A percentile compares a stretch with the other conserved stretches of the same genome.
phyloP scores from a whole-genome alignment of 1,284 basidiomycete genomes.

The Blastosporella zonata region DNA sequence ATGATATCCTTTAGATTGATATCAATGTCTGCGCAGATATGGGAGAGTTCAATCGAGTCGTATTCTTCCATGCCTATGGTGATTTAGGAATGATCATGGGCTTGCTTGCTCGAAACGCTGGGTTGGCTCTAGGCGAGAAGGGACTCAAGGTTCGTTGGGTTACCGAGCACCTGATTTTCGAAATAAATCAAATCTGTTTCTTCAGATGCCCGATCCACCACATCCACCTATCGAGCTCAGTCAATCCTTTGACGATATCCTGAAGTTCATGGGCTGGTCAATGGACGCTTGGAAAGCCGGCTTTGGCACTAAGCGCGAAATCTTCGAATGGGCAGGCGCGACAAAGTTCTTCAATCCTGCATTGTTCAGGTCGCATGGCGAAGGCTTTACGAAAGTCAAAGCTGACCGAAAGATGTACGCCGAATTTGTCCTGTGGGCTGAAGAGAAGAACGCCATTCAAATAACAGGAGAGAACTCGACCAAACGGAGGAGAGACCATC shows the following conservation, averaged over 20 bases:
- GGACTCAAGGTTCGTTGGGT: constrained; percentile 52
- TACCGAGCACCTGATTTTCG: not conserved
- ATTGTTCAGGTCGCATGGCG: constrained; percentile 31
- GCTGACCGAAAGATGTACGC: constrained; percentile 55
- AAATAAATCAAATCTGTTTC: not conserved
- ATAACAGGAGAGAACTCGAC: constrained; percentile 8
- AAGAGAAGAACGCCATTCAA: constrained; percentile 16
- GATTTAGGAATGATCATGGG: constrained; percentile 68
- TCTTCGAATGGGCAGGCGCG: constrained; percentile 55
- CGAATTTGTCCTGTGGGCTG: constrained; percentile 52
- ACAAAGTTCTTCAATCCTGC: constrained; percentile 50
- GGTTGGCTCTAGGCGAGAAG: constrained; percentile 46
- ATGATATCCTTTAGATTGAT: constrained; percentile 46
- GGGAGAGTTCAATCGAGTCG: constrained; percentile 45
- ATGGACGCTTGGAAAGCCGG: constrained; percentile 48
- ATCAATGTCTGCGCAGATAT: constrained; percentile 53
- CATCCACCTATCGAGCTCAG: constrained; percentile 42
- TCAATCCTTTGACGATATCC: constrained; percentile 44
- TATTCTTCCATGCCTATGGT: constrained; percentile 61
- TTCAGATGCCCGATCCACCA: constrained; percentile 41
- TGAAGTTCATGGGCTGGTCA: constrained; percentile 55
- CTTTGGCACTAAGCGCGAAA: constrained; percentile 48
- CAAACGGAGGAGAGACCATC: constrained; percentile 17
- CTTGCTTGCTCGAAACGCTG: constrained; percentile 46
- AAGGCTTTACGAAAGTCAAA: constrained; percentile 41